Conservation (phyloP, 2,329 filamentous ascomycete genomes). For the Trichoderma harzianum region DNA sequence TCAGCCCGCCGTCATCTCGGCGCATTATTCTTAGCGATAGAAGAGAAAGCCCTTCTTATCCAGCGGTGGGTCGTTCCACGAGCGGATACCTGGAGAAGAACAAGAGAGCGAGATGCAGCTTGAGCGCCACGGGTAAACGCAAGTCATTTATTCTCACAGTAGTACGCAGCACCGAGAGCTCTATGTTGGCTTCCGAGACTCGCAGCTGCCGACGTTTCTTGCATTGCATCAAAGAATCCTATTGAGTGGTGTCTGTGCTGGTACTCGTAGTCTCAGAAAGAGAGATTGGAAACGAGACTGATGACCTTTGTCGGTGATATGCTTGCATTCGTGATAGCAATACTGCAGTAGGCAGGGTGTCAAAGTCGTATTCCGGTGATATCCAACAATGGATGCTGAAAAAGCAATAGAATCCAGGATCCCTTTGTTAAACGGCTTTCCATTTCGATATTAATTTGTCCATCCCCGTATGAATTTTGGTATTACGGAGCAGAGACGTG, state of each 20-base stretch:
- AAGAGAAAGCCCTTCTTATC: background rate
- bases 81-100: background rate
- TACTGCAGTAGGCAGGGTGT: background rate
- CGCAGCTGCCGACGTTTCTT: background rate
- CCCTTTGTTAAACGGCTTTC: background rate
- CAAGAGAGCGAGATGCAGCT: slow-evolving; percentile 7
- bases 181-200: background rate
- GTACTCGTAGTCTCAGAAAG: background rate
- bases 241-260: background rate
- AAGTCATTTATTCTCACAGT: background rate
- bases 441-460: background rate
- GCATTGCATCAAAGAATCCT: background rate
- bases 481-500: background rate
- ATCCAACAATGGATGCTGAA: background rate
- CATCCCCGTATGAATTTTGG: background rate
- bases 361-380: background rate
- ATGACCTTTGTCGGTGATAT: background rate
- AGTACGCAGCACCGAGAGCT: background rate
- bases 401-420: background rate
- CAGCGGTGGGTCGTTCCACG: background rate
- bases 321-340: background rate
- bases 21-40: background rate
- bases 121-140: background rate
- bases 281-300: background rate
- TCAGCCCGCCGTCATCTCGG: slow-evolving; percentile 4